Base-by-base conservation (phyloP, 805 yeast genomes). In the Saccharomycopsis javanensis region DNA sequence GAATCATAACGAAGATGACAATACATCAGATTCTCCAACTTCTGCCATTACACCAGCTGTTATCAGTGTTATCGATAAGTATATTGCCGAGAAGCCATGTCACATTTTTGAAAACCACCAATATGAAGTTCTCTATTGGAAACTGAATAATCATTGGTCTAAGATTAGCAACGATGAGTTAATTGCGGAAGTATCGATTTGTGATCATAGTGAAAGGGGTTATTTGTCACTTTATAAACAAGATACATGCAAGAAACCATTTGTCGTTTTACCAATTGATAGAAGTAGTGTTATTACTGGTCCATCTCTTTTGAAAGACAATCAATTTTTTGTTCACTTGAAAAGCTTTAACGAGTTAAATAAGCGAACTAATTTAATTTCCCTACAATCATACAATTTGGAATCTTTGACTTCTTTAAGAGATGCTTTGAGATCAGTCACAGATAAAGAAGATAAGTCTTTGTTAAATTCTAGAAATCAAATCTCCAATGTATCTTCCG, bases 401-500 rank as follows among this genome's bases (percentile, higher is more conserved):
- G 16, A n/a, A 11, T 28, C 51, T 31, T 30, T 50, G n/a, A 45
- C 53, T 2, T 18, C 27, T 6, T 50, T 59, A 23, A 27, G 45
- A 7, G 50, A 59, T 10, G 35, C 57, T 6, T 31, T 59, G 28
- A 57, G 51, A 23, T 57, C 59, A 27, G 48, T 38, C 16, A 31
- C 25, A 27, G 59, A 56, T 11, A 55, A 56, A 10, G 46, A 52
- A 28, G 45, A 56, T 15, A 56, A 59, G 35, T 53, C 59, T 13
- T 52, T 59, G 23, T 53, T 59, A 50, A 56, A 55, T 18, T 42
- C 61, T 1, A 48, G 59, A 25, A 25, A 56, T 33, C 57, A 54
- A 33, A 10, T 59, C 1, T 54, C 57, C 27, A 51, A 51, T 27
- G 52, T 42, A 33, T 51, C 56, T 11, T 42, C 48, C 10, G 28